Evolutionary conservation across 116 monocot species (phyloP).

Genomic region (Trichopus zeylanicus): DNA sequence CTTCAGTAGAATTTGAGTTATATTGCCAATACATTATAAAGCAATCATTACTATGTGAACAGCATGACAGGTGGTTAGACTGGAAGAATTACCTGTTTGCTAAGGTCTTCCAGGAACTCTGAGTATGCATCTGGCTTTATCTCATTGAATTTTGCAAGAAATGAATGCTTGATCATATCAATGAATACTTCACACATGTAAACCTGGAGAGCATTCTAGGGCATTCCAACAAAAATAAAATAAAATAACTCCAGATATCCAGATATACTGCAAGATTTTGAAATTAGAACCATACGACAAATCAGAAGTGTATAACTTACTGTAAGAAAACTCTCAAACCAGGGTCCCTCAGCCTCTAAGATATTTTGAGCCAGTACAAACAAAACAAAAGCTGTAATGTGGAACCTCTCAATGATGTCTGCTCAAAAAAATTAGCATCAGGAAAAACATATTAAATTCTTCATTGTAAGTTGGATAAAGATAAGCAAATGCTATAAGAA

Average conservation of each 20-base stretch:
- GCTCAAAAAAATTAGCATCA: slow-evolving; percentile 13
- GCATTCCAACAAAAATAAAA: slow-evolving; percentile 3
- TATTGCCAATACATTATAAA: too few species aligned
- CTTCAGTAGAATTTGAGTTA: too few species aligned
- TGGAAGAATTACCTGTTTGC: slow-evolving; percentile 60
- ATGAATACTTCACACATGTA: slow-evolving; percentile 83
- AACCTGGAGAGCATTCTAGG: slow-evolving; percentile 71
- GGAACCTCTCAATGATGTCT: slow-evolving; percentile 93
- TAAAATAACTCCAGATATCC: neutral
- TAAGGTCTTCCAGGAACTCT: slow-evolving; percentile 94
- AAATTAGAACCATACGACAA: too few species aligned
- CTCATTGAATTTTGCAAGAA: slow-evolving; percentile 96
- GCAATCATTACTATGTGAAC: too few species aligned
- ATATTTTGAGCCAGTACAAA: slow-evolving; percentile 99
- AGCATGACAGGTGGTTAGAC: too few species aligned
- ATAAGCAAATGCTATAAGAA: neutral
- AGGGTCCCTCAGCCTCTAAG: slow-evolving; percentile 89
- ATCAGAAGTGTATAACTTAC: slow-evolving; percentile 36
- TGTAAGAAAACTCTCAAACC: slow-evolving; percentile 73
- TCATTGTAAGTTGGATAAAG: neutral
- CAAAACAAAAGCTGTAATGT: slow-evolving; percentile 81
- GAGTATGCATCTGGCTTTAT: slow-evolving; percentile 89
- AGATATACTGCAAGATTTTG: too few species aligned
- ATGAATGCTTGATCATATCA: slow-evolving; percentile 92
- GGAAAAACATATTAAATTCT: neutral